Percentiles rank a stretch among this genome's conserved stretches.
Conservation (phyloP, 208 protist species). For the Trypanosoma lewisi region DNA sequence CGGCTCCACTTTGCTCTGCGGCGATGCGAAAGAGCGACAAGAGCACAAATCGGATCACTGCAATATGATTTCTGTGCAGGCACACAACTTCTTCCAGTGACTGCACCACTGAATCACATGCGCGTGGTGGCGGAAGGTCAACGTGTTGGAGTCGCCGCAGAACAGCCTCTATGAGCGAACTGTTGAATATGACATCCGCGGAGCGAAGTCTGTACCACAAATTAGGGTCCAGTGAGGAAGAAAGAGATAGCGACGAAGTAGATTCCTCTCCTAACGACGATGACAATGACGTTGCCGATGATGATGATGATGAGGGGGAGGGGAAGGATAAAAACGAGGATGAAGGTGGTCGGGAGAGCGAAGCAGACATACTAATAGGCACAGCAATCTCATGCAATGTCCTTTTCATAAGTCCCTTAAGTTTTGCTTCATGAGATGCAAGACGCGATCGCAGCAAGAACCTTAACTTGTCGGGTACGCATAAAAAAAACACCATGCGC, state of each 20-base stretch:
- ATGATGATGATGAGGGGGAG: no score
- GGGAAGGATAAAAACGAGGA: no score
- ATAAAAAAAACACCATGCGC: no score
- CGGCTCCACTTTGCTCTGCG: not conserved
- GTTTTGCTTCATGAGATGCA: no score
- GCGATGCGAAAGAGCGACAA: not conserved
- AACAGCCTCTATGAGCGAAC: not conserved
- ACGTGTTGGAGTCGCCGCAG: not conserved
- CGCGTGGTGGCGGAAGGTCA: not conserved
- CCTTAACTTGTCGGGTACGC: no score
- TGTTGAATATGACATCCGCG: not conserved
- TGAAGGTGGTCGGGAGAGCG: no score
- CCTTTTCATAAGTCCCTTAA: no score
- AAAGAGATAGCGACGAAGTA: not conserved
- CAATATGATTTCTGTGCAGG: not conserved
- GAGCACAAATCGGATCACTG: not conserved
- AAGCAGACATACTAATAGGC: no score
- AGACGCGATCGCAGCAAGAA: no score
- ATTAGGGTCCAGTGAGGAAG: constrained; percentile 15
- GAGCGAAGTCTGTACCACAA: constrained; percentile 4
- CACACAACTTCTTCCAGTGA: constrained; percentile 4
- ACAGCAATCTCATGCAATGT: no score
- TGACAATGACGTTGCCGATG: no score
- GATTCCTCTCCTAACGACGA: not conserved
- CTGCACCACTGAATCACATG: not conserved